Conservation (phyloP, 1,284 basidiomycete genomes). For the Abortiporus biennis region DNA sequence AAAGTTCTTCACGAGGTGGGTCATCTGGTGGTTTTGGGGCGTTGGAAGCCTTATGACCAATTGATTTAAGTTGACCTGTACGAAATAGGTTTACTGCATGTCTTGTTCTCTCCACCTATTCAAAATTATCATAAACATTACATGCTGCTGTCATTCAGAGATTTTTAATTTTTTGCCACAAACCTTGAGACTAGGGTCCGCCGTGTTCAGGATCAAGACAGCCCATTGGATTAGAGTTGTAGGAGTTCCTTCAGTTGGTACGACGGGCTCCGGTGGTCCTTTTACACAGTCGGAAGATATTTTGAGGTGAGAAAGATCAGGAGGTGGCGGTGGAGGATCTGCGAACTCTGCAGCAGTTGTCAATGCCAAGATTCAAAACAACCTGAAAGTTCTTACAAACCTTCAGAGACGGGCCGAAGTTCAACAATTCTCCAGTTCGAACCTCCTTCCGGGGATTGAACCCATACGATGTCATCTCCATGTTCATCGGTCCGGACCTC, state of each 20-base stretch:
- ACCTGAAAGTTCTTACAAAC: conserved; percentile 27
- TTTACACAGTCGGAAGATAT: conserved; percentile 14
- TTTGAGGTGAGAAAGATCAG: conserved; percentile 21
- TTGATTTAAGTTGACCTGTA: conserved; percentile 59
- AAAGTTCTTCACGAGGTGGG: conserved; percentile 59
- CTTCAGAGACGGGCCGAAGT: conserved; percentile 78
- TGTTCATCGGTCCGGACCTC: conserved; percentile 39
- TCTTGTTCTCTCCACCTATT: conserved; percentile 59
- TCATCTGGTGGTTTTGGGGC: conserved; percentile 58
- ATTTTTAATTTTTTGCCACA: neutral
- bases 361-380: neutral
- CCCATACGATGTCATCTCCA: conserved; percentile 50
- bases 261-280: conserved; percentile 32
- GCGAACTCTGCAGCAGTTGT: conserved; percentile 50
- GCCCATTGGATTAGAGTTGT: conserved; percentile 73
- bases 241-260: conserved; percentile 43
- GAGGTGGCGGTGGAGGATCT: conserved; percentile 49
- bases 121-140: conserved; percentile 3
- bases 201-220: conserved; percentile 66
- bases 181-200: conserved; percentile 67
- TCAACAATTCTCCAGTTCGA: conserved; percentile 69
- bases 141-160: neutral
- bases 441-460: conserved; percentile 56
- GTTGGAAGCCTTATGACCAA: conserved; percentile 50
- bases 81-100: conserved; percentile 67